Conservation (phyloP, 140 eudicot species). For the Bidens hawaiensis region DNA sequence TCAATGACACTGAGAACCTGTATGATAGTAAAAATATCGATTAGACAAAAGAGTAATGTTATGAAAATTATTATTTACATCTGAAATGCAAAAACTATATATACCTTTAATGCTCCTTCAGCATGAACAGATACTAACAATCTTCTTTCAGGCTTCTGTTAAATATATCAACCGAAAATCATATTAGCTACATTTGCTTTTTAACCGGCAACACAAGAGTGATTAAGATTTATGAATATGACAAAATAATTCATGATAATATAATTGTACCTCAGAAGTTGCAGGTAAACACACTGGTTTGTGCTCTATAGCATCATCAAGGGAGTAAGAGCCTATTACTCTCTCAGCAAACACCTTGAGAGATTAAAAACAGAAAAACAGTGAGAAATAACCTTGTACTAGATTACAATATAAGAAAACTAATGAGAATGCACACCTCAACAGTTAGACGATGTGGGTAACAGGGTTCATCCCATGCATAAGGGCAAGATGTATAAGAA, state of each 20-base stretch:
- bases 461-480: conserved; percentile 99
- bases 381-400: conserved; percentile 11
- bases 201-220: neutral
- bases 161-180: conserved; percentile 11
- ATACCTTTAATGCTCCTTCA: conserved; percentile 96
- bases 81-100: conserved; percentile 17
- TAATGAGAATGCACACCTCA: conserved; percentile 53
- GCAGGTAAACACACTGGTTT: conserved; percentile 74
- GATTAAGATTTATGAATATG: neutral
- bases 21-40: conserved; percentile 13
- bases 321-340: conserved; percentile 71
- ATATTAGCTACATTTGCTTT: neutral
- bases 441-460: conserved; percentile 86
- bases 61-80: conserved; percentile 1
- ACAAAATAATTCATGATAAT: neutral
- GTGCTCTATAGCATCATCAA: conserved; percentile 82
- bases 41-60: neutral
- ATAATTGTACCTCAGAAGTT: conserved; percentile 65
- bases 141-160: conserved; percentile 87
- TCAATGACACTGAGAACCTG: conserved; percentile 93
- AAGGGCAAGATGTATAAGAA: conserved; percentile 81
- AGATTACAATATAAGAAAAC: conserved; percentile 1
- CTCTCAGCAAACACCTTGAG: conserved; percentile 90
- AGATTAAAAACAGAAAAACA: neutral
- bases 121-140: conserved; percentile 84